These are phyloP conservation scores for Erodium texanum DNA, from an alignment of 441 rosid species.

Conservation along the genomic window DNA sequence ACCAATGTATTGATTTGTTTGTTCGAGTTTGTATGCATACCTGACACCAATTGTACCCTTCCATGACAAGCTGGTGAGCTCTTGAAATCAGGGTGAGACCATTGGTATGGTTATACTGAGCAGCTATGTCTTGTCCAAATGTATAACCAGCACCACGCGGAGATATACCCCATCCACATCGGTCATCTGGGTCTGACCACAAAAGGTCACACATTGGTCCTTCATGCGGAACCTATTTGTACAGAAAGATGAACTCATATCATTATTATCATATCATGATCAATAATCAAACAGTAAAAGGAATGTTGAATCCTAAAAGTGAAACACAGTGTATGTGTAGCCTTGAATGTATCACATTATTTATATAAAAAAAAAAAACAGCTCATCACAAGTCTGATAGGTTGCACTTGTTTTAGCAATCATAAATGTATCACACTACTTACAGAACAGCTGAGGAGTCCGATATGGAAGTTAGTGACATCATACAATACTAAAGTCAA, in stretches of 20 bases:
- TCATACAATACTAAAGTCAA: too few relatives aligned
- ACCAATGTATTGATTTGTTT: not conserved
- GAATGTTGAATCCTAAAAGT: too few relatives aligned
- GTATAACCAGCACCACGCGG: conserved; percentile 99
- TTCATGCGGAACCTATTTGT: conserved; percentile 68
- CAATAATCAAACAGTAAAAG: too few relatives aligned
- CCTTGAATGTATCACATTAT: too few relatives aligned
- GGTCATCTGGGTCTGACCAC: conserved; percentile 98
- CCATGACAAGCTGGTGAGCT: conserved; percentile 99
- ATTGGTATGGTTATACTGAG: conserved; percentile 72
- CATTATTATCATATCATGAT: not conserved
- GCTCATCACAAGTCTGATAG: too few relatives aligned
- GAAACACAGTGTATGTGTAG: too few relatives aligned
- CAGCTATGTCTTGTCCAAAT: conserved; percentile 90
- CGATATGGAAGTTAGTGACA: not conserved
- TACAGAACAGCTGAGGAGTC: not conserved
- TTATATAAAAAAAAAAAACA: too few relatives aligned
- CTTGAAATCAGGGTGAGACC: conserved; percentile 88
- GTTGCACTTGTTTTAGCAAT: too few relatives aligned
- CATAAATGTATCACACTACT: too few relatives aligned
- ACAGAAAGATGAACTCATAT: not conserved
- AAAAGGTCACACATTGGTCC: conserved; percentile 98
- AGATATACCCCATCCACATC: conserved; percentile 99
- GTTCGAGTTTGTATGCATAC: conserved; percentile 30
- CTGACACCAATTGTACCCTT: conserved; percentile 98